Percentiles rank a stretch among this genome's conserved stretches.
phyloP scores from a whole-genome alignment of 2,329 filamentous ascomycete species.

The Bipolaris zeicola region DNA sequence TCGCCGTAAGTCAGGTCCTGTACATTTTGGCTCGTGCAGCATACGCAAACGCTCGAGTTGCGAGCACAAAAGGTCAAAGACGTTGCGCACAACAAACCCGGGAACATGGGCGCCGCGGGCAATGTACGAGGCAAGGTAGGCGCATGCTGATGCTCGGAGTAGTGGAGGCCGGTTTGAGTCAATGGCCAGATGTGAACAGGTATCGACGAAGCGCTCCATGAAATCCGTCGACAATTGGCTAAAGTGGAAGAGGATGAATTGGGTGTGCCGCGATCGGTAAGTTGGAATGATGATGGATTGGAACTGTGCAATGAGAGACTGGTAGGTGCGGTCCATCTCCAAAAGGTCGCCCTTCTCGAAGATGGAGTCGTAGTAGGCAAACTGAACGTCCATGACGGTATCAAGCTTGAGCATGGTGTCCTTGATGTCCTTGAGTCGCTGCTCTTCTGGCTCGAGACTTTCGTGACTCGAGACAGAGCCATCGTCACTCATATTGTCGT shows the following conservation, averaged over 20 bases:
- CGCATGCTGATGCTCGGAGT: constrained; percentile 80
- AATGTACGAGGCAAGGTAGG: constrained; percentile 93
- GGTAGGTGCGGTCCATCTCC: constrained; percentile 73
- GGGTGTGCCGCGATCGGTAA: constrained; percentile 88
- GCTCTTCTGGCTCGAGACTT: constrained; percentile 61
- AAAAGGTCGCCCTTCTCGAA: constrained; percentile 70
- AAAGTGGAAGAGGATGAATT: constrained; percentile 96
- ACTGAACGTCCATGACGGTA: constrained; percentile 83
- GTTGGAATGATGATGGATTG: constrained; percentile 86
- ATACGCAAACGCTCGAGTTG: constrained; percentile 78
- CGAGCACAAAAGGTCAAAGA: constrained; percentile 77
- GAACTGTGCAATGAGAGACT: constrained; percentile 83
- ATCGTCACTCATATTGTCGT: constrained; percentile 66
- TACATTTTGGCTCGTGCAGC: constrained; percentile 73
- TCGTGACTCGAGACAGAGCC: constrained; percentile 74
- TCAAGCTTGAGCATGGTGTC: constrained; percentile 91
- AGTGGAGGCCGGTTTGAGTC: constrained; percentile 68
- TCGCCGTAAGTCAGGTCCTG: constrained; percentile 81
- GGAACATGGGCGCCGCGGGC: constrained; percentile 85
- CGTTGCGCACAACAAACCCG: constrained; percentile 74
- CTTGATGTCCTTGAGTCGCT: constrained; percentile 72
- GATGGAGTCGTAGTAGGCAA: constrained; percentile 76
- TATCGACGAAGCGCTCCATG: constrained; percentile 80
- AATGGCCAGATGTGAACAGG: constrained; percentile 74
- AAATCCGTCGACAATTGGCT: constrained; percentile 79